Evolutionary conservation across 768 basidiomycete species (phyloP), one percentile per base, ranked within the genome.

Genomic region (Epithele typhae): DNA sequence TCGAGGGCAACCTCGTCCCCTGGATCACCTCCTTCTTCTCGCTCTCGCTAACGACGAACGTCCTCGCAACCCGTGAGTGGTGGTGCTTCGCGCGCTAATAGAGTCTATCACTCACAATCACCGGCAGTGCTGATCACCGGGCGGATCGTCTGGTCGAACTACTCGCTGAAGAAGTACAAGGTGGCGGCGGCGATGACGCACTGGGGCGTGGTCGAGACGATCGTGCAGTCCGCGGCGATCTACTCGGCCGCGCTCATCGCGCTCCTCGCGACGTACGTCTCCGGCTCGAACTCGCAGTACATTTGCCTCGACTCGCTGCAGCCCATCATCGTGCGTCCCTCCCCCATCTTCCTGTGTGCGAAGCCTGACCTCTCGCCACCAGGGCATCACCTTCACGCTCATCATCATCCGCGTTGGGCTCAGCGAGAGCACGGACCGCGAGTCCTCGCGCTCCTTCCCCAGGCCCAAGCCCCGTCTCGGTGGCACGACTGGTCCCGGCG

Each of bases 221-320:
- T 52, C 25, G 41, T 52, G 5, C 51, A 52, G 35, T 52, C 51
- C 3, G 51, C 51, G 9, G 51, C 51, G 2, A 40, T 52, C 5
- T 52, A 52, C 21, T 47, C 51, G 12, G 38, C 46, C 11, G 46
- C 46, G 17, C 38, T 45, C 17, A 30, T 39, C n/a, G 27, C 46
- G 22, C 43, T 48, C 15, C 38, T 52, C 21, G 40, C 34, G 17
- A 52, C 46, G 8, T 52, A 44, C 23, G 17, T 40, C 23, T 25
- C 43, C 19, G 33, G 40, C 25, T 45, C 51, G 4, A 52, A 52
- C 35, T 34, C 46, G 36, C 50, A 47, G 36, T 37, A 48, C 25
- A 33, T 52, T 25, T 48, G 46, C 25, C 42, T 52, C 5, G 46
- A 45, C 21, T 30, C 34, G 12, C 25, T 48, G n/a, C 51, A 44